These are phyloP conservation scores for Jamesozyma gamospora DNA, from an alignment of 805 yeast genomes.

Conservation along the genomic window DNA sequence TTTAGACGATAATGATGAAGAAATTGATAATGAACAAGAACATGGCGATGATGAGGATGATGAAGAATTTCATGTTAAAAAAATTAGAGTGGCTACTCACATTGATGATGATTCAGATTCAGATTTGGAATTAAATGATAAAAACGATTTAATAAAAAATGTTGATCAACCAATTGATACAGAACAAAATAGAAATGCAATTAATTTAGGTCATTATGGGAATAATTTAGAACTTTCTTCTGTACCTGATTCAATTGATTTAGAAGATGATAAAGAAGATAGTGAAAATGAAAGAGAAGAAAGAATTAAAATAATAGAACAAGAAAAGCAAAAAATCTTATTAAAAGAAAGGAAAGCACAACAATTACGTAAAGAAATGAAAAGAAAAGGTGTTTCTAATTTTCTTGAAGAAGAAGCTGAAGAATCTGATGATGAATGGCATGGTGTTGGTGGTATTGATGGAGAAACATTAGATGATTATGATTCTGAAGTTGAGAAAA, in stretches of 20 bases:
- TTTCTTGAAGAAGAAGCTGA: slow-evolving; percentile 76
- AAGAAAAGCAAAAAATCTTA: slow-evolving; percentile 13
- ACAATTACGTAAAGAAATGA: slow-evolving; percentile 41
- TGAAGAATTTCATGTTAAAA: slow-evolving; percentile 11
- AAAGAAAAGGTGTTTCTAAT: slow-evolving; percentile 44
- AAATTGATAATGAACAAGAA: slow-evolving; percentile 13
- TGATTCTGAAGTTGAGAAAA: slow-evolving; percentile 65
- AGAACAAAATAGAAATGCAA: slow-evolving; percentile 9
- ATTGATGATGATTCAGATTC: slow-evolving; percentile 2
- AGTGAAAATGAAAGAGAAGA: slow-evolving; percentile 5
- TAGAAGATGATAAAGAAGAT: slow-evolving; percentile 3
- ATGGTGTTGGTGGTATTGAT: slow-evolving; percentile 67
- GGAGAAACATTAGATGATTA: slow-evolving; percentile 42
- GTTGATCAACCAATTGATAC: not conserved
- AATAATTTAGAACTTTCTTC: slow-evolving; percentile 9
- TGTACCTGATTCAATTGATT: not conserved
- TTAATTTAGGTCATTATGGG: slow-evolving; percentile 25
- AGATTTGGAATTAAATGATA: slow-evolving; percentile 4
- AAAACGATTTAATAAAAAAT: not conserved
- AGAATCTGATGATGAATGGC: slow-evolving; percentile 86
- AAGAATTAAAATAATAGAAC: slow-evolving; percentile 9
- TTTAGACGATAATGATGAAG: slow-evolving; percentile 7
- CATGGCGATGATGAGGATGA: slow-evolving; percentile 19
- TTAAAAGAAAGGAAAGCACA: slow-evolving; percentile 14
- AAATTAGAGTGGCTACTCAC: slow-evolving; percentile 2